A percentile compares a stretch with the other conserved stretches of the same genome.
Evolutionary conservation across 2,329 filamentous ascomycete genomes (phyloP).

Genomic region (Clonostachys rhizophaga): DNA sequence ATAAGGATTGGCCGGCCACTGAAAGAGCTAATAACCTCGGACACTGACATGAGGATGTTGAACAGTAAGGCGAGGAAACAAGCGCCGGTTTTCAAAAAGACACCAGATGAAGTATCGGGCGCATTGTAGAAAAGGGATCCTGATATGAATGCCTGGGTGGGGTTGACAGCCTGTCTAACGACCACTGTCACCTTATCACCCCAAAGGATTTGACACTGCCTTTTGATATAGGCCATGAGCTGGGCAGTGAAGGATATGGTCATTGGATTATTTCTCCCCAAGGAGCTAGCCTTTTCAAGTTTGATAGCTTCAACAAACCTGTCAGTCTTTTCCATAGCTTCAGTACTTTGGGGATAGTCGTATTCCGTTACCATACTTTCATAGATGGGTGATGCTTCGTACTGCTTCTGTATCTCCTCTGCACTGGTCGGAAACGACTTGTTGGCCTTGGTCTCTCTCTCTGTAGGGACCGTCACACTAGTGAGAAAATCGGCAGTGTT

Average conservation of each 20-base stretch:
- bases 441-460: constrained; percentile 29
- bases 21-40: constrained; percentile 20
- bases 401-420: constrained; percentile 49
- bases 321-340: constrained; percentile 36
- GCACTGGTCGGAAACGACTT: constrained; percentile 54
- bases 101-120: constrained; percentile 44
- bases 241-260: constrained; percentile 14
- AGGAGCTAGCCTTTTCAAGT: constrained; percentile 10
- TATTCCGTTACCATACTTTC: constrained; percentile 15
- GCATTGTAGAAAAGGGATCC: constrained; percentile 64
- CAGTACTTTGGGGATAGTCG: constrained; percentile 7
- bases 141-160: constrained; percentile 61
- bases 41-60: constrained; percentile 34
- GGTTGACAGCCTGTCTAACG: constrained; percentile 49
- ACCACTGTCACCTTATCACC: constrained; percentile 20
- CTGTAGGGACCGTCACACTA: constrained; percentile 58
- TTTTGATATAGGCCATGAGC: constrained; percentile 11
- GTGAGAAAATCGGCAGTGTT: constrained; percentile 69
- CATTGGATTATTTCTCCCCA: constrained; percentile 8
- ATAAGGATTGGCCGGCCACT: constrained; percentile 19
- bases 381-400: constrained; percentile 32
- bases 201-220: constrained; percentile 20
- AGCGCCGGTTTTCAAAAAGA: constrained; percentile 38
- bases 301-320: constrained; percentile 11
- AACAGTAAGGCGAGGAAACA: constrained; percentile 30